Evolutionary conservation across 139 green algal genomes (phyloP).

Genomic region (Chara braunii): DNA sequence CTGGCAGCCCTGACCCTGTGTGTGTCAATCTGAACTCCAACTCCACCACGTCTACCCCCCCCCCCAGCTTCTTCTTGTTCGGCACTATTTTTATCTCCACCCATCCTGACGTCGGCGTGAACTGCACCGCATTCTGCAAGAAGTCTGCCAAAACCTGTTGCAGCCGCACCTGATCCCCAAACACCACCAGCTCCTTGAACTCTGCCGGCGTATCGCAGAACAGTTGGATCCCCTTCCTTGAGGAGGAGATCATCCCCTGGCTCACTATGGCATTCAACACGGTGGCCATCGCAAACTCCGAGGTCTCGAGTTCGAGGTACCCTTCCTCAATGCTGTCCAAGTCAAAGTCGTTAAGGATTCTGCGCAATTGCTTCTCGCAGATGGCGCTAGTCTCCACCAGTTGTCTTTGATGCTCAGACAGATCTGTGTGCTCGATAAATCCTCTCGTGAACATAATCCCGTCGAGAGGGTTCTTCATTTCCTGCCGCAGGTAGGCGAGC

Average conservation of each 20-base stretch:
- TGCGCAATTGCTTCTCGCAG: conserved; percentile 40
- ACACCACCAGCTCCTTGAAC: conserved; percentile 39
- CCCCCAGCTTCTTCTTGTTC: conserved; percentile 4
- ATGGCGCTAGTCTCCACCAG: conserved; percentile 34
- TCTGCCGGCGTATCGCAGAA: conserved; percentile 40
- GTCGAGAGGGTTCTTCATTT: conserved; percentile 41
- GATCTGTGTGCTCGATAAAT: conserved; percentile 41
- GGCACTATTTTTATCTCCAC: conserved; percentile 39
- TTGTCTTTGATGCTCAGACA: conserved; percentile 40
- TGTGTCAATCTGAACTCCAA: conserved; percentile 39
- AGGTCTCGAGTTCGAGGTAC: conserved; percentile 36
- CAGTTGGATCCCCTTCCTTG: conserved; percentile 34
- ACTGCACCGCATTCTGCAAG: conserved; percentile 34
- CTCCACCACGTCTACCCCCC: conserved; percentile 18
- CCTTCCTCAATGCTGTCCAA: conserved; percentile 35
- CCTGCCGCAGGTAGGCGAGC: conserved; percentile 40
- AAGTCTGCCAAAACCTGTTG: conserved; percentile 42
- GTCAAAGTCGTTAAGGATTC: conserved; percentile 35
- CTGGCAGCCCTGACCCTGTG: conserved; percentile 24
- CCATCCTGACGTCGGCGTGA: conserved; percentile 31
- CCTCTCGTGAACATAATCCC: conserved; percentile 32
- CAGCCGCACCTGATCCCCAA: conserved; percentile 37
- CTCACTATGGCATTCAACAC: conserved; percentile 36
- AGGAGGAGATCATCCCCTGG: conserved; percentile 37
- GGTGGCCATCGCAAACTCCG: conserved; percentile 39